Evolutionary conservation across 2,329 filamentous ascomycete species (phyloP).

Genomic region (Talaromyces albobiverticillius): DNA sequence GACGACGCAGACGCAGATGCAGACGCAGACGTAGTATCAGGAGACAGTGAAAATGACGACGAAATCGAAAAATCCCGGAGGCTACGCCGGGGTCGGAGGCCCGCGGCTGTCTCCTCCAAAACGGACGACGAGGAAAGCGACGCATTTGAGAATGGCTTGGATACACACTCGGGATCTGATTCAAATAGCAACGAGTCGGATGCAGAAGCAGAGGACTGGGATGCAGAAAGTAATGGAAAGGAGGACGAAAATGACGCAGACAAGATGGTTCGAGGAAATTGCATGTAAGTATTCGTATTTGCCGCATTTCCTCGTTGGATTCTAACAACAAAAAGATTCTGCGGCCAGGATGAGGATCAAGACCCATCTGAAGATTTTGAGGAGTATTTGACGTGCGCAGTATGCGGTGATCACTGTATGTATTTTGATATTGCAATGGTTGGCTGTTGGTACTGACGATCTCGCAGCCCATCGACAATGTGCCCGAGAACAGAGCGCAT

Average conservation of each 20-base stretch:
- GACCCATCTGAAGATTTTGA: slow-evolving; percentile 81
- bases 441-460: slow-evolving; percentile 21
- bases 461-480: slow-evolving; percentile 84
- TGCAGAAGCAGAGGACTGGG: slow-evolving; percentile 50
- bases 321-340: slow-evolving; percentile 62
- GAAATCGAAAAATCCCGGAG: slow-evolving; percentile 4
- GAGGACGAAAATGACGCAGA: slow-evolving; percentile 44
- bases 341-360: slow-evolving; percentile 76
- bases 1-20: slow-evolving; percentile 44
- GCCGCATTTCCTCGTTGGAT: slow-evolving; percentile 20
- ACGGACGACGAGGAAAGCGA: slow-evolving; percentile 39
- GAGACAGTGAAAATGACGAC: slow-evolving; percentile 30
- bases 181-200: slow-evolving; percentile 57
- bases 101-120: slow-evolving; percentile 37
- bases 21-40: slow-evolving; percentile 38
- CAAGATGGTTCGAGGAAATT: slow-evolving; percentile 54
- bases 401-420: slow-evolving; percentile 81
- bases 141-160: slow-evolving; percentile 40
- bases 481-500: slow-evolving; percentile 67
- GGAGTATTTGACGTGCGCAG: slow-evolving; percentile 69
- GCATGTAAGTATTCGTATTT: slow-evolving; percentile 54
- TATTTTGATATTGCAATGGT: slow-evolving; percentile 27
- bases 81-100: slow-evolving; percentile 7
- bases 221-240: slow-evolving; percentile 42
- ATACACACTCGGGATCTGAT: slow-evolving; percentile 35